Conservation (phyloP, 257 asterid species). For the Scutellaria baicalensis region DNA sequence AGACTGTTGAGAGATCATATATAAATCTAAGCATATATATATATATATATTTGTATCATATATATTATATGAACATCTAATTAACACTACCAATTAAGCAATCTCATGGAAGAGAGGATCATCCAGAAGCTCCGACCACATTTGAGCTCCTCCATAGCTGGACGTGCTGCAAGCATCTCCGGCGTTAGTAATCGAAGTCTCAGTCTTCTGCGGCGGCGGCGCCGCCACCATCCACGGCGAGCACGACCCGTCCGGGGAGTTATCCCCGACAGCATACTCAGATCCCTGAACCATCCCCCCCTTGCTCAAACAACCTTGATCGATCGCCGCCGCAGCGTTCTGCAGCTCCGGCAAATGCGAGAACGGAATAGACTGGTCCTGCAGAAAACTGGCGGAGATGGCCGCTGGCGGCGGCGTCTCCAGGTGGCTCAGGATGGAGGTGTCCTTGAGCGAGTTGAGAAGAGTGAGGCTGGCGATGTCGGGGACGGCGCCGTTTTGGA, state of each 20-base stretch:
- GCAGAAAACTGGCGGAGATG: conserved; percentile 7
- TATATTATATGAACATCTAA: not conserved
- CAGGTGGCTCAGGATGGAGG: conserved; percentile 16
- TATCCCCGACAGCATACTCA: not conserved
- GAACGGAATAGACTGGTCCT: conserved; percentile 37
- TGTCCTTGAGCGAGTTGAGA: conserved; percentile 26
- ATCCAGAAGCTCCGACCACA: conserved; percentile 68
- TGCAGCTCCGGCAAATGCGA: conserved; percentile 54
- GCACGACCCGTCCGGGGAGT: conserved; percentile 27
- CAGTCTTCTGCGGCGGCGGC: conserved; percentile 15
- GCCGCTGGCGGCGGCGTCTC: conserved; percentile 15
- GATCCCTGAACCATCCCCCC: conserved; percentile 5
- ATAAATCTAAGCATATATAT: not conserved
- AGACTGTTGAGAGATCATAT: too few species aligned
- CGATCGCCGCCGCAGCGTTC: conserved; percentile 22
- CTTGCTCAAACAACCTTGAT: not conserved
- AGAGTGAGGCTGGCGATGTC: conserved; percentile 26
- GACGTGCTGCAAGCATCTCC: conserved; percentile 55
- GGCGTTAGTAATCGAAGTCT: conserved; percentile 21
- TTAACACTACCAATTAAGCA: conserved; percentile 18
- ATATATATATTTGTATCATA: not conserved
- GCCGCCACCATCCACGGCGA: conserved; percentile 25
- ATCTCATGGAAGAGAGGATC: conserved; percentile 60
- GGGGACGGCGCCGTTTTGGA: conserved; percentile 4
- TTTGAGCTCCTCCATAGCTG: conserved; percentile 46